Percentiles rank a stretch among this genome's conserved stretches.
phyloP scores from a whole-genome alignment of 306 rosid species.

The Ormosia semicastrata region DNA sequence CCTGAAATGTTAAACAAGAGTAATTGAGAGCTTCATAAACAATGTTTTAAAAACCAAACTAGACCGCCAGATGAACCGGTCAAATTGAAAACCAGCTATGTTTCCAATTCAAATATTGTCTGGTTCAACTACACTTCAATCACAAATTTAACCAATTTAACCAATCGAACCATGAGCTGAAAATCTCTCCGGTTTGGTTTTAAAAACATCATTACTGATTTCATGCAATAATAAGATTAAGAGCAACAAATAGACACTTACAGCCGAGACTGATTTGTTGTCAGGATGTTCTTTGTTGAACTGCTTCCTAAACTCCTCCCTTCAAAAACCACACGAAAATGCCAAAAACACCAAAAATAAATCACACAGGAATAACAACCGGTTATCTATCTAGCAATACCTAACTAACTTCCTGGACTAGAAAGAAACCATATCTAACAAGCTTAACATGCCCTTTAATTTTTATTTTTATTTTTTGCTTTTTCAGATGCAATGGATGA shows the following conservation, averaged over 20 bases:
- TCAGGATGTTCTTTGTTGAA: slow-evolving; percentile 66
- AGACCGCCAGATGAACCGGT: no score
- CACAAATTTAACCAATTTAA: no score
- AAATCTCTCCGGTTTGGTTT: no score
- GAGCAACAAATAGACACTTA: slow-evolving; percentile 19
- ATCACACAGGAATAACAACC: neutral
- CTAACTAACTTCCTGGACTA: neutral
- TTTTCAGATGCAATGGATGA: neutral
- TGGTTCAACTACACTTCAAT: no score
- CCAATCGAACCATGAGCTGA: no score
- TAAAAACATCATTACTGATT: neutral
- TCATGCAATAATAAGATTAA: neutral
- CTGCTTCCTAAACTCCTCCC: slow-evolving; percentile 78
- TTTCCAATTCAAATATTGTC: no score
- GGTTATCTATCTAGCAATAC: neutral
- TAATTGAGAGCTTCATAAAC: neutral
- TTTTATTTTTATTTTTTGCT: neutral
- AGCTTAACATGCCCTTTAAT: neutral
- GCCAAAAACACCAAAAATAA: neutral
- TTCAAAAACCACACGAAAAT: neutral
- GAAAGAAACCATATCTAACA: neutral
- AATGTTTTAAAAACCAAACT: no score
- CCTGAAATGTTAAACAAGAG: slow-evolving; percentile 27
- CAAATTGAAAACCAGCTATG: no score
- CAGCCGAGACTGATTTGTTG: slow-evolving; percentile 65